Evolutionary conservation across 176 grass and related monocot genomes (phyloP), one percentile per base, ranked within the genome.

Genomic region (Triticum urartu): DNA sequence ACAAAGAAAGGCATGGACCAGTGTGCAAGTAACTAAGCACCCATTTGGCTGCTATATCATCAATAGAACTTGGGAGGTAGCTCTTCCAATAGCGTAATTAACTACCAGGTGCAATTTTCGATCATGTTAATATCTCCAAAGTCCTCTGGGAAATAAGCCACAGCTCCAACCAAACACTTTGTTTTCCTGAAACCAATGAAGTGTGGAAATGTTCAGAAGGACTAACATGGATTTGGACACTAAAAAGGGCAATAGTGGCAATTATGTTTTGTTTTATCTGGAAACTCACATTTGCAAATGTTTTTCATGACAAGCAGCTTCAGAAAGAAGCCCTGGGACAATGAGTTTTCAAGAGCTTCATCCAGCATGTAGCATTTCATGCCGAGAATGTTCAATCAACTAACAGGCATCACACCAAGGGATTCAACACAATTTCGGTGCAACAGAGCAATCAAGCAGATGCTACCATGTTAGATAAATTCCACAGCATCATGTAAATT

Each of bases 401-500:
- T 68, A 73, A 60, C 62, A 75, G 10, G 79, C 9, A 72, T 15
- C 39, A 63, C 21, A 45, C 11, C 34, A 56, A 83, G 63, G 30
- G n/a, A 54, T 72, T 71, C 11, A 9, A 24, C 30, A 90, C 15
- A 79, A 24, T 84, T 20, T 26, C 26, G 63, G 13, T 1, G 25
- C 10, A 72, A 48, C 54, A 60, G 48, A 86, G 30, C 0, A 20
- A 67, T 89, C 80, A 89, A 56, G 35, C 47, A 60, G 77, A 78
- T 81, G 85, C 64, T 76, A 47, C 72, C 18, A 81, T 72, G 36
- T 73, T 87, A 47, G 85, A 89, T 33, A 92, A 82, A 85, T 70
- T 65, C 80, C 78, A 85, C 81, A 92, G 32, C 79, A 83, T 81
- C 25, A 39, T 40, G 78, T 83, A 89, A 58, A 92, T 85, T 93